phyloP scores from a whole-genome alignment of 2,329 filamentous ascomycete species.

The Fusarium scirpi region DNA sequence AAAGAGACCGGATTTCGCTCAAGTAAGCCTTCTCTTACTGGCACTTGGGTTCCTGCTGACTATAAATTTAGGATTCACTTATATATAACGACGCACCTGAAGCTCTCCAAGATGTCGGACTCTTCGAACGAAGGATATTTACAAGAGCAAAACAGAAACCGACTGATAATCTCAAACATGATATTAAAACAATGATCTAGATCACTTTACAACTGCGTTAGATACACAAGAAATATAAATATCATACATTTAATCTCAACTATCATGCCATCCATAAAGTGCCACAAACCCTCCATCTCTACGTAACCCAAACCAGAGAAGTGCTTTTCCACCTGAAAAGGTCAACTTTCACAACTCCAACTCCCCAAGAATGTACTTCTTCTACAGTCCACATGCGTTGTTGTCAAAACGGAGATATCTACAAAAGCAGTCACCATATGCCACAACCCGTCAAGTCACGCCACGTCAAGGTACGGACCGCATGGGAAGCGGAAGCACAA shows the following conservation, averaged over 20 bases:
- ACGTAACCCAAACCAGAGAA: not conserved
- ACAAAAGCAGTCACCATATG: constrained; percentile 15
- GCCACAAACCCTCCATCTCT: not conserved
- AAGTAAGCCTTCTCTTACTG: not conserved
- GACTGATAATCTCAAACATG: not conserved
- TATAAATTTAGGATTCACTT: not conserved
- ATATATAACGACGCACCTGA: not conserved
- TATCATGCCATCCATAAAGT: not conserved
- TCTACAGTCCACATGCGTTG: not conserved
- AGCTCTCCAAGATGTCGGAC: not conserved
- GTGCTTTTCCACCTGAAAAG: no score
- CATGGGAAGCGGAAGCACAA: constrained; percentile 21
- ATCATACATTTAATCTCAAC: not conserved
- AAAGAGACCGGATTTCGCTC: no score
- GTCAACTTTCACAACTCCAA: not conserved
- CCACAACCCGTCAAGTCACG: constrained; percentile 12
- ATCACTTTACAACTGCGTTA: no score
- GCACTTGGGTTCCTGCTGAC: not conserved
- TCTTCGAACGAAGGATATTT: not conserved
- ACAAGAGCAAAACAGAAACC: not conserved
- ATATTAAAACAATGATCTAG: no score
- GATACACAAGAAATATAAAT: not conserved
- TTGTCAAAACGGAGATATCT: not conserved
- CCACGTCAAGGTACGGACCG: constrained; percentile 17
- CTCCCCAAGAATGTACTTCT: not conserved